Evolutionary conservation across 805 yeast genomes (phyloP).

Genomic region (Metschnikowia orientalis): DNA sequence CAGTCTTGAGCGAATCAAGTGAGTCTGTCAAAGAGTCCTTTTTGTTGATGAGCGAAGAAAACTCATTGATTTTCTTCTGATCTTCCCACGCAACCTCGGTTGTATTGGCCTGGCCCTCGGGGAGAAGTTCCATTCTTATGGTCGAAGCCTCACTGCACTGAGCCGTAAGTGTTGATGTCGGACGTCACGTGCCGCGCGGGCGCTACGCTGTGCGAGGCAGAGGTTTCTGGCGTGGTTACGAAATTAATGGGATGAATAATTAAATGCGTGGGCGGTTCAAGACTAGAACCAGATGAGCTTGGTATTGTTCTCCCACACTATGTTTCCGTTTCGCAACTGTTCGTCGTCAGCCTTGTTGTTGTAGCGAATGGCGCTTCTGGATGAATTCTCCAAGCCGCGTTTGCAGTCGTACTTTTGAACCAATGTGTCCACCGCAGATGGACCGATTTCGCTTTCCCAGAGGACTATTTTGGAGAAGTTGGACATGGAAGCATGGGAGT

Average conservation of each 20-base stretch:
- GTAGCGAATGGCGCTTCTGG: constrained; percentile 34
- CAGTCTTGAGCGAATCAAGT: constrained; percentile 50
- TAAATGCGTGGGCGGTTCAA: too few species aligned
- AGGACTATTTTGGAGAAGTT: constrained; percentile 21
- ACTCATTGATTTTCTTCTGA: constrained; percentile 83
- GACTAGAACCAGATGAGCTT: constrained; percentile 40
- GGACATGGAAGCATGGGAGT: constrained; percentile 11
- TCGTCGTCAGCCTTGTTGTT: constrained; percentile 24
- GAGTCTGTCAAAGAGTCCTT: constrained; percentile 54
- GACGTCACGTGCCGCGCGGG: constrained; percentile 1
- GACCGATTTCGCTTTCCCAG: constrained; percentile 34
- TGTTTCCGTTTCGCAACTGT: constrained; percentile 21
- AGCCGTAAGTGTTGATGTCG: not conserved
- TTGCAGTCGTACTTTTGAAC: constrained; percentile 15
- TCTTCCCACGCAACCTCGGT: constrained; percentile 75
- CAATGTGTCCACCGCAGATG: constrained; percentile 15
- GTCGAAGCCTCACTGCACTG: not conserved
- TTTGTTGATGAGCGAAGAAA: constrained; percentile 74
- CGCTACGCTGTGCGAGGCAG: too few species aligned
- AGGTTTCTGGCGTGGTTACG: too few species aligned
- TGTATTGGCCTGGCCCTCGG: constrained; percentile 52
- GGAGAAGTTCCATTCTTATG: constrained; percentile 43
- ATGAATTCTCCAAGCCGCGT: constrained; percentile 29
- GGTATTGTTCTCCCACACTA: constrained; percentile 40
- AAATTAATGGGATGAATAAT: too few species aligned